A percentile compares a stretch with the other conserved stretches of the same genome.
These are phyloP conservation scores for Luffa aegyptiaca DNA, from an alignment of 306 rosid genomes.

Conservation along the genomic window DNA sequence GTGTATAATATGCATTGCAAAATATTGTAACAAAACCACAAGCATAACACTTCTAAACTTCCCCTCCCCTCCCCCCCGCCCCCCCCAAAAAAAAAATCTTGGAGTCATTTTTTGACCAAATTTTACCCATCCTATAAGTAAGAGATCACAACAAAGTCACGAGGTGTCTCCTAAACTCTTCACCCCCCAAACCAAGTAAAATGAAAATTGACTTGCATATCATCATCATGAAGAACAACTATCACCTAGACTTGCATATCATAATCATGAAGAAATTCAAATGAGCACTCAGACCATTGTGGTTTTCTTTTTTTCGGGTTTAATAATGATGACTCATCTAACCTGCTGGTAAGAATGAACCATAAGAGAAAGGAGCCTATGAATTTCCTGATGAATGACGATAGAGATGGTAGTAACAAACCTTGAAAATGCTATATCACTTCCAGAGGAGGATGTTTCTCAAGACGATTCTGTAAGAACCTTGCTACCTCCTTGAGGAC, in stretches of 20 bases:
- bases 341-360: neutral
- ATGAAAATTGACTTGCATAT: no score
- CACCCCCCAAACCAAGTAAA: no score
- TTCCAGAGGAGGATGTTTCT: slow-evolving; percentile 65
- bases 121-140: no score
- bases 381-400: neutral
- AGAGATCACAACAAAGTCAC: no score
- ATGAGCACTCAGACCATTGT: neutral
- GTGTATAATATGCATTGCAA: no score
- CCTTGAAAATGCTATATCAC: slow-evolving; percentile 74
- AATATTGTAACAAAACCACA: no score
- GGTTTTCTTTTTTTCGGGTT: neutral
- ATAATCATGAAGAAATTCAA: neutral
- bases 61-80: no score
- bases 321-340: neutral
- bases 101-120: no score
- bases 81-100: no score
- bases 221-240: no score
- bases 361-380: neutral
- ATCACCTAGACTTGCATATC: neutral
- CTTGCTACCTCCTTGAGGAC: slow-evolving; percentile 44
- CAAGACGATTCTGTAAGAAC: slow-evolving; percentile 63
- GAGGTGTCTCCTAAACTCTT: no score
- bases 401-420: slow-evolving; percentile 13
- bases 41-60: no score